Base-by-base conservation (phyloP, 805 yeast species). In the Kazachstania martiniae region DNA sequence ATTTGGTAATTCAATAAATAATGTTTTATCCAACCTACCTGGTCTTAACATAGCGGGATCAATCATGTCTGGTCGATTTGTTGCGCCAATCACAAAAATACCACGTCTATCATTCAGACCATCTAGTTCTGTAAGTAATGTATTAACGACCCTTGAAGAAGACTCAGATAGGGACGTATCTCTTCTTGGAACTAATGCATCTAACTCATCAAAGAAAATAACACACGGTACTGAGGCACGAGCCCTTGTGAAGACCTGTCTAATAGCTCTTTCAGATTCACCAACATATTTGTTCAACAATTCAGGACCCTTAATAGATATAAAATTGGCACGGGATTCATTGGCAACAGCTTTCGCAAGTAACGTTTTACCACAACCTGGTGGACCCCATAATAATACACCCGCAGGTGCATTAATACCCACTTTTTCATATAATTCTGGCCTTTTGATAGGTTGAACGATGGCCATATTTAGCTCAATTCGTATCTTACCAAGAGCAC, bases 1-100 rank as follows among this genome's bases (percentile, higher is more conserved):
- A 5, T 73, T 71, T 3, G 98, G 98, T 32, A 89, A 66, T 53
- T 89, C 96, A 18, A 89, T 89, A 56, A 78, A 89, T 28, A 89
- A 62, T 3, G 95, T 84, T 58, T 89, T 91, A 52, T 91, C 97
- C 47, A 89, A 66, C 57, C 98, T 73, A 5, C 97, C 98, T 0
- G 97, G 97, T 53, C 98, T 72, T 28, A 91, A 61, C 97, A 89
- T 91, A 0, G 98, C 98, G 3, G 95, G 86, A 58, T 89, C 98
- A 42, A 89, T 91, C 84, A 89, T 89, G 54, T 89, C 98, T 0
- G 97, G 97, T 53, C 98, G 71, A 49, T 89, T 89, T 0, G 98
- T 89, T 2, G 98, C 98, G 18, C 95, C 97, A 43, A 89, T 74
- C 4, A 89, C 97, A 56, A 81, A 91, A 2, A 89, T 84, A 2